Conservation (phyloP, 306 rosid genomes). For the Sophora flavescens region DNA sequence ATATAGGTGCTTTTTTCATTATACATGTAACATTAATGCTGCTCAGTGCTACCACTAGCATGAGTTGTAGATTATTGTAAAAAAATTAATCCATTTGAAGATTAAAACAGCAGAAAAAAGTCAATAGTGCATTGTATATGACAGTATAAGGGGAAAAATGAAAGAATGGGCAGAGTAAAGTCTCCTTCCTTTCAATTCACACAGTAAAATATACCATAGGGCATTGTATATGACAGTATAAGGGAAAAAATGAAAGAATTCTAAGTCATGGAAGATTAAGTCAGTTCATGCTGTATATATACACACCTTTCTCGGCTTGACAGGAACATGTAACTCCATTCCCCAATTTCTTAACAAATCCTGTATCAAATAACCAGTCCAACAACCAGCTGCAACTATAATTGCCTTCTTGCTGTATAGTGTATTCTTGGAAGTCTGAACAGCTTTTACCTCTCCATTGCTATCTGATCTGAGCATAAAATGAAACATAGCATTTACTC, state of each 20-base stretch:
- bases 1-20: background rate
- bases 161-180: too few species aligned
- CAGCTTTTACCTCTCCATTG: slow-evolving; percentile 61
- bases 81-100: background rate
- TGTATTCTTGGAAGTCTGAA: slow-evolving; percentile 68
- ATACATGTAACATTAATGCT: slow-evolving; percentile 2
- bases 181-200: background rate
- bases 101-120: background rate
- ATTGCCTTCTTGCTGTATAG: slow-evolving; percentile 76
- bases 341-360: slow-evolving; percentile 71
- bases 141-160: slow-evolving; percentile 25
- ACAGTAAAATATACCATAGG: slow-evolving; percentile 4
- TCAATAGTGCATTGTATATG: slow-evolving; percentile 12
- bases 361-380: slow-evolving; percentile 89
- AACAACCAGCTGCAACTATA: slow-evolving; percentile 91
- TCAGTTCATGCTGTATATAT: slow-evolving; percentile 19
- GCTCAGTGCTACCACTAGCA: background rate
- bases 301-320: slow-evolving; percentile 88
- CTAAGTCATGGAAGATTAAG: slow-evolving; percentile 34
- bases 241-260: slow-evolving; percentile 28
- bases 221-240: slow-evolving; percentile 29
- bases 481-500: slow-evolving; percentile 32
- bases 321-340: slow-evolving; percentile 70
- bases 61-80: background rate
- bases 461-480: slow-evolving; percentile 63